Conservation (phyloP, 1,284 basidiomycete species). For the Tausonia pullulans region DNA sequence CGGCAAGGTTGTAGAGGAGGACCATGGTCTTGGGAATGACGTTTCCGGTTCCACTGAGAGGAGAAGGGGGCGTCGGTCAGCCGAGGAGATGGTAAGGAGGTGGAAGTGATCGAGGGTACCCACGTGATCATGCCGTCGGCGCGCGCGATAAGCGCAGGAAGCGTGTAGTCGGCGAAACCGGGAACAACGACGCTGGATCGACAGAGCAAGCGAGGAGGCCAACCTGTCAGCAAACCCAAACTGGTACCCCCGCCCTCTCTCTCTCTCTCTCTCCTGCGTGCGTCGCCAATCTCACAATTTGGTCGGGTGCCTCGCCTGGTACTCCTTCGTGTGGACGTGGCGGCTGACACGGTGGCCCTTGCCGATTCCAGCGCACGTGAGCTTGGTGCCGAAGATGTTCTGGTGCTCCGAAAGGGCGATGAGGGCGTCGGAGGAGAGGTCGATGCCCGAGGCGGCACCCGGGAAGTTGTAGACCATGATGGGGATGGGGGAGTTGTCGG, state of each 20-base stretch:
- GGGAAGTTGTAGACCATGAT: conserved; percentile 84
- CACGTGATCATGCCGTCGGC: conserved; percentile 56
- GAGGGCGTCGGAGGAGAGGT: conserved; percentile 74
- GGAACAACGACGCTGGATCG: conserved; percentile 27
- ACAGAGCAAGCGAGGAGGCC: conserved; percentile 39
- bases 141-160: conserved; percentile 55
- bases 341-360: conserved; percentile 11
- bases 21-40: conserved; percentile 61
- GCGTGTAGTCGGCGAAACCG: conserved; percentile 53
- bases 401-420: conserved; percentile 60
- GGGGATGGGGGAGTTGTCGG: conserved; percentile 68
- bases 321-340: conserved; percentile 8
- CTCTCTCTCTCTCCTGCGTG: too few relatives aligned
- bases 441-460: conserved; percentile 60
- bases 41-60: conserved; percentile 41
- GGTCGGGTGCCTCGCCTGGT: conserved; percentile 14
- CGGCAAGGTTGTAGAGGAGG: conserved; percentile 46
- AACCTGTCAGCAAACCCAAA: background rate
- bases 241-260: too few relatives aligned
- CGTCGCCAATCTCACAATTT: conserved; percentile 4
- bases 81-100: background rate
- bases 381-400: conserved; percentile 78
- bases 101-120: background rate
- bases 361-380: conserved; percentile 41
- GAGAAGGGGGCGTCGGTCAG: background rate